Percentiles rank a stretch among this genome's conserved stretches.
These are phyloP conservation scores for Xylaria castorea DNA, from an alignment of 495 filamentous ascomycete species.

Conservation along the genomic window DNA sequence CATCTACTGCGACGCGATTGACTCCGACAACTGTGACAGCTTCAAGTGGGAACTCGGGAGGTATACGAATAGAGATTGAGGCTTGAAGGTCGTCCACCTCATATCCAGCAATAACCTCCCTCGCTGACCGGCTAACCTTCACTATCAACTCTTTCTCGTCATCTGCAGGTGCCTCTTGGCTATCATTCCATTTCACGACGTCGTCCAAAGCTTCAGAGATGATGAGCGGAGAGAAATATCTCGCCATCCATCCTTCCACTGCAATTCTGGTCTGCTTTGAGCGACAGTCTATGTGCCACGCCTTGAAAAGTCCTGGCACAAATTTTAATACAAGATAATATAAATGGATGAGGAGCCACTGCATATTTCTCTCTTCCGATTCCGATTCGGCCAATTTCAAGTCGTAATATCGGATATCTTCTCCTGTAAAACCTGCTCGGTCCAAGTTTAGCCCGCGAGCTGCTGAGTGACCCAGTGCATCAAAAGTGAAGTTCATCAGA, in stretches of 20 bases:
- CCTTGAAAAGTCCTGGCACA: slow-evolving; percentile 76
- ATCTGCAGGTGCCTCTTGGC: slow-evolving; percentile 59
- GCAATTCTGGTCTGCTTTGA: slow-evolving; percentile 77
- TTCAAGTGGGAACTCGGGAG: slow-evolving; percentile 79
- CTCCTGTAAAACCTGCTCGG: slow-evolving; percentile 52
- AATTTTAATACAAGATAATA: slow-evolving; percentile 82
- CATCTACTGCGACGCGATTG: slow-evolving; percentile 83
- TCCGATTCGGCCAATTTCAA: slow-evolving; percentile 61
- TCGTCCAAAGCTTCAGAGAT: slow-evolving; percentile 73
- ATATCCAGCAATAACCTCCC: slow-evolving; percentile 82
- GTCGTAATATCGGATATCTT: slow-evolving; percentile 74
- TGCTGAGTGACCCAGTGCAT: slow-evolving; percentile 76
- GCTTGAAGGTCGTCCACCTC: slow-evolving; percentile 86
- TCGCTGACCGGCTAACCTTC: slow-evolving; percentile 70
- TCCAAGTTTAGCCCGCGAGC: slow-evolving; percentile 68
- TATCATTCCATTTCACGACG: slow-evolving; percentile 73
- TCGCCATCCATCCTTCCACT: slow-evolving; percentile 81
- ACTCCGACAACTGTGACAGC: slow-evolving; percentile 76
- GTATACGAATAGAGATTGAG: slow-evolving; percentile 78
- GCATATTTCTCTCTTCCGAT: slow-evolving; percentile 67
- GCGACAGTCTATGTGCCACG: slow-evolving; percentile 82
- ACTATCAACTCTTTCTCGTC: slow-evolving; percentile 75
- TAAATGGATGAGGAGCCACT: slow-evolving; percentile 84
- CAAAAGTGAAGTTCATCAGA: slow-evolving; percentile 78
- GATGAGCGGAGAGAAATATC: slow-evolving; percentile 82